A percentile compares a stretch with the other conserved stretches of the same genome.
Evolutionary conservation across 495 filamentous ascomycete species (phyloP).

Genomic region (Neurospora terricola): DNA sequence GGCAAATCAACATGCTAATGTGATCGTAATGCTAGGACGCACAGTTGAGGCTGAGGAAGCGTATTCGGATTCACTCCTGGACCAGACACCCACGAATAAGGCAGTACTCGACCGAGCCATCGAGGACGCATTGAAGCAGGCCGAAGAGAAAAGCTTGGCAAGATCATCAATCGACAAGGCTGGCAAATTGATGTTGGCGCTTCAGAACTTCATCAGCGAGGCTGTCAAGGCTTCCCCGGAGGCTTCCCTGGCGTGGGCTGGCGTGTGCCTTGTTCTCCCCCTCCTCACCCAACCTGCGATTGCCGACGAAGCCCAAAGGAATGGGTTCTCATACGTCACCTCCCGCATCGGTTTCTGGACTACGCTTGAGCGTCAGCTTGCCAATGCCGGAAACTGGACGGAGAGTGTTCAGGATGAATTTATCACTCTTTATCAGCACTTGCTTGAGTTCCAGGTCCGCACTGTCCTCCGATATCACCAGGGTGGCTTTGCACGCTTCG

Average conservation of each 20-base stretch:
- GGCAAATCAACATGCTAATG: not conserved
- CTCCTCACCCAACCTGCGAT: conserved; percentile 14
- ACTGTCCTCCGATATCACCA: not conserved
- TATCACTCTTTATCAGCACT: not conserved
- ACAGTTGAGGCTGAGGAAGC: not conserved
- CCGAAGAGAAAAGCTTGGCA: not conserved
- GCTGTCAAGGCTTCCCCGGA: conserved; percentile 14
- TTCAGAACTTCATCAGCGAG: conserved; percentile 9
- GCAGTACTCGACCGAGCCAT: not conserved
- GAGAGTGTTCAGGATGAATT: not conserved
- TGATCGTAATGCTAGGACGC: accelerated
- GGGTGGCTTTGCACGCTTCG: not conserved
- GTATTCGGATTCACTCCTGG: not conserved
- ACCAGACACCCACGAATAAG: not conserved
- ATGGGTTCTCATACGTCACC: conserved; percentile 18
- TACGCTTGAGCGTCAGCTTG: conserved; percentile 4
- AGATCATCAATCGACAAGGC: conserved; percentile 3
- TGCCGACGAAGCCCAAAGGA: conserved; percentile 10
- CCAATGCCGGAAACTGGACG: not conserved
- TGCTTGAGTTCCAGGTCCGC: not conserved
- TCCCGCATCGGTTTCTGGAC: conserved; percentile 15
- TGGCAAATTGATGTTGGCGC: conserved; percentile 1
- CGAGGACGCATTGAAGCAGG: not conserved
- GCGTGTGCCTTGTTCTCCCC: conserved; percentile 16
- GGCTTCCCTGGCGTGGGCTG: conserved; percentile 16